A percentile compares a stretch with the other conserved stretches of the same genome.
phyloP scores from a whole-genome alignment of 768 basidiomycete species.

The Phylloporus sp. region DNA sequence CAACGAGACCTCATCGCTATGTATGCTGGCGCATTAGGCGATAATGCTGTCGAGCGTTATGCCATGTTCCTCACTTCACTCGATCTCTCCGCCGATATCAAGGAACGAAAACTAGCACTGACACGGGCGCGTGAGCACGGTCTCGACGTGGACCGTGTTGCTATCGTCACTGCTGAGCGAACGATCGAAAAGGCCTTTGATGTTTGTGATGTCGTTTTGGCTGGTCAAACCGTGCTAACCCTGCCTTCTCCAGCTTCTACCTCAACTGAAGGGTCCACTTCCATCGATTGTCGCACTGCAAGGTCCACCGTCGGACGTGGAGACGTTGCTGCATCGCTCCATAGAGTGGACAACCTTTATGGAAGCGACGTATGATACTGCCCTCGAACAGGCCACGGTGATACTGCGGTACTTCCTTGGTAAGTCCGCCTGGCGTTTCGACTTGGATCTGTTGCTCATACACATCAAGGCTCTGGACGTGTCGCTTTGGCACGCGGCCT shows the following conservation, averaged over 20 bases:
- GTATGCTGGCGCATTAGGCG: conserved; percentile 87
- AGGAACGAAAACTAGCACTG: conserved; percentile 65
- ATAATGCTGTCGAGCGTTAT: conserved; percentile 89
- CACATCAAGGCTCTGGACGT: conserved; percentile 58
- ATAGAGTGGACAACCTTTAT: conserved; percentile 91
- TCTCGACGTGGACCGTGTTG: conserved; percentile 76
- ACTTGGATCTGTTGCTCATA: neutral
- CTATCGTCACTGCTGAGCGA: conserved; percentile 71
- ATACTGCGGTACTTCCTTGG: conserved; percentile 88
- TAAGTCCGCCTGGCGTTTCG: conserved; percentile 36
- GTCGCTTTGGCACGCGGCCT: conserved; percentile 61
- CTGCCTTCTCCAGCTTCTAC: conserved; percentile 41
- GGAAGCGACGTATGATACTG: conserved; percentile 67
- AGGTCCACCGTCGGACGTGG: conserved; percentile 50
- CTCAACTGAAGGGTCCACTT: conserved; percentile 49
- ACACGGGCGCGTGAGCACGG: conserved; percentile 78
- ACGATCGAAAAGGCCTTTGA: conserved; percentile 69
- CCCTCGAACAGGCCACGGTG: conserved; percentile 82
- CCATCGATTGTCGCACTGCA: conserved; percentile 59
- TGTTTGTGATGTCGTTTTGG: conserved; percentile 31
- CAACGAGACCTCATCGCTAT: conserved; percentile 85
- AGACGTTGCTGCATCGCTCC: conserved; percentile 69
- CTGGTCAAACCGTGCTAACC: conserved; percentile 8
- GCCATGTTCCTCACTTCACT: conserved; percentile 83
- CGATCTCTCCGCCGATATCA: conserved; percentile 55